Evolutionary conservation across 345 rosid species (phyloP), one percentile per base, ranked within the genome.

Genomic region (Cardamine chenopodiifolia): DNA sequence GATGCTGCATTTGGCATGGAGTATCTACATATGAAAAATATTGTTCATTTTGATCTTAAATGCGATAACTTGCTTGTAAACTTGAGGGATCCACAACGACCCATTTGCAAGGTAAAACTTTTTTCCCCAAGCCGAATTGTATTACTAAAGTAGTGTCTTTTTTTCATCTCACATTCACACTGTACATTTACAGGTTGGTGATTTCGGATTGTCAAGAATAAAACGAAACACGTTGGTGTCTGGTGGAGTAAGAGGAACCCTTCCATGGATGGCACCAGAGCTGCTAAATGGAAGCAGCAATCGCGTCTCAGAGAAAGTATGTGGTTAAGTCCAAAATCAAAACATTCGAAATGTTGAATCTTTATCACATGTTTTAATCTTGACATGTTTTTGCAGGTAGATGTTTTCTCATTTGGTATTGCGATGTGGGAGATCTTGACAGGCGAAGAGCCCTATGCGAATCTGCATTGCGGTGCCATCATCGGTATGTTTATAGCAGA

Each of bases 221-320:
- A 93, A 93, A 66, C 85, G 87, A 35, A 93, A 93, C 72, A 93
- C 98, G 8, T 86, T 93, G 1, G 96, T 91, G 9, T 88, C 97
- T 0, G 97, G 97, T 49, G 98, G 97, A 18, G 91, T 93, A 23
- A 86, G 97, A 58, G 98, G 98, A 81, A 93, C 98, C 25, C 96
- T 93, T 57, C 98, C 98, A 5, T 91, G 98, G 98, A 93, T 93
- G 94, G 98, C 98, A 37, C 98, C 98, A 5, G 96, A 93, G 68
- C 78, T 91, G 47, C 74, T 93, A 78, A 89, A 85, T 26, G 98
- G 96, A 12, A 86, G 85, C 75, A 93, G 87, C 72, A 89, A 74
- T 64, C 85, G 85, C 39, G 98, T 91, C 70, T 93, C 97, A 1
- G 97, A 93, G 80, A 89, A 89, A 88, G 98, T 93, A 39, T 1